Evolutionary conservation across 2,329 filamentous ascomycete genomes (phyloP).

Genomic region (Sarocladium brachiariae): DNA sequence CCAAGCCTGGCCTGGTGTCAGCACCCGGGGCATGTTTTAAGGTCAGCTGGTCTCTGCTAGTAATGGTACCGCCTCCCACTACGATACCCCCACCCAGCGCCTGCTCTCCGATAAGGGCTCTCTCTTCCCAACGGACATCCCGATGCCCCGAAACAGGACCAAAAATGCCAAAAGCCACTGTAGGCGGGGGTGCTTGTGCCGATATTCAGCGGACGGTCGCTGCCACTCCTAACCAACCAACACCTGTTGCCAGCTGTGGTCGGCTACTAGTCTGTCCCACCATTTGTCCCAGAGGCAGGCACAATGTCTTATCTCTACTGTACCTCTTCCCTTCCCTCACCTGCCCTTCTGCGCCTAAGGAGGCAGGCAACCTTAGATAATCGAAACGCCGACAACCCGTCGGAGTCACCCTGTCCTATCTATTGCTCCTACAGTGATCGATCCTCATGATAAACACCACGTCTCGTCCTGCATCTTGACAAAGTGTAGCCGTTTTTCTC

Average conservation of each 20-base stretch:
- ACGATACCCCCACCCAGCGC: neutral
- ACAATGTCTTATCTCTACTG: conserved; percentile 4
- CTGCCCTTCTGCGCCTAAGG: neutral
- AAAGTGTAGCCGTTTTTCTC: too few species aligned
- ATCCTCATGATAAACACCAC: conserved; percentile 7
- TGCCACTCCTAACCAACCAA: too few species aligned
- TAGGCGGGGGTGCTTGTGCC: too few species aligned
- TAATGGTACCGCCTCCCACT: neutral
- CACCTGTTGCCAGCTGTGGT: neutral
- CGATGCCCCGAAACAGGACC: neutral
- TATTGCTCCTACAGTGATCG: neutral
- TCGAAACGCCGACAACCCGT: neutral
- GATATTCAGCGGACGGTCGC: too few species aligned
- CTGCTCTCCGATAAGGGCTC: conserved; percentile 1
- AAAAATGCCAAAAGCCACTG: too few species aligned
- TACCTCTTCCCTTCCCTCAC: neutral
- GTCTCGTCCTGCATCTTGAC: neutral
- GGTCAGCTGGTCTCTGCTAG: conserved; percentile 5
- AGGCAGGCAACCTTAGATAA: neutral
- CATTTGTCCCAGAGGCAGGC: neutral
- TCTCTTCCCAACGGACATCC: neutral
- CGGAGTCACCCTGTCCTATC: neutral
- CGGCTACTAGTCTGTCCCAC: neutral
- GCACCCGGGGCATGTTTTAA: neutral
- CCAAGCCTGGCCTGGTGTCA: too few species aligned